Evolutionary conservation across 257 asterid genomes (phyloP).

Genomic region (Capsicum rhomboideum): DNA sequence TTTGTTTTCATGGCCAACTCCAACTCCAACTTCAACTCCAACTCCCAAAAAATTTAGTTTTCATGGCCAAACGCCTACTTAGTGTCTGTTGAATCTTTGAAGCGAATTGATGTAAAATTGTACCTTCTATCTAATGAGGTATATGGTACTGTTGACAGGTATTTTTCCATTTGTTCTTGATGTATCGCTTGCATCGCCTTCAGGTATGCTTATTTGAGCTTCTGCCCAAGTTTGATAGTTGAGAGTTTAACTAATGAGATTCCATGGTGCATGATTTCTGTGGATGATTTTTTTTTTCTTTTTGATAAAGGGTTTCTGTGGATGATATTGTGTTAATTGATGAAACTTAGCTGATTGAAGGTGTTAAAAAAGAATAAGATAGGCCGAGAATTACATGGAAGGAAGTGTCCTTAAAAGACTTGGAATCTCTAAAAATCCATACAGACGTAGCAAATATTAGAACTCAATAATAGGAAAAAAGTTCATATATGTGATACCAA

Average conservation of each 20-base stretch:
- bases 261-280: background rate
- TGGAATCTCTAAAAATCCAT: background rate
- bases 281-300: too few relatives aligned
- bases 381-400: background rate
- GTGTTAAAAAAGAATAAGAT: background rate
- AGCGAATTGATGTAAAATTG: background rate
- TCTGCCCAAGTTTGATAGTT: slow-evolving; percentile 9
- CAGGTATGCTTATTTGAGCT: slow-evolving; percentile 51
- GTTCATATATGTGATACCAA: background rate
- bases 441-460: background rate
- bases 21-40: too few relatives aligned
- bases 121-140: background rate
- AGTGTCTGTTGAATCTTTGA: background rate
- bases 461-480: background rate
- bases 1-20: too few relatives aligned
- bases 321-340: background rate
- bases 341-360: background rate
- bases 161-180: slow-evolving; percentile 96
- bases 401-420: background rate
- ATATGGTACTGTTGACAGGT: slow-evolving; percentile 49
- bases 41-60: too few relatives aligned
- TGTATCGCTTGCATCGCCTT: slow-evolving; percentile 96
- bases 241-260: background rate
- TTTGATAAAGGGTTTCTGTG: background rate
- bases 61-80: too few relatives aligned